phyloP scores from a whole-genome alignment of 2,329 filamentous ascomycete species.

The Alternaria ventricosa region DNA sequence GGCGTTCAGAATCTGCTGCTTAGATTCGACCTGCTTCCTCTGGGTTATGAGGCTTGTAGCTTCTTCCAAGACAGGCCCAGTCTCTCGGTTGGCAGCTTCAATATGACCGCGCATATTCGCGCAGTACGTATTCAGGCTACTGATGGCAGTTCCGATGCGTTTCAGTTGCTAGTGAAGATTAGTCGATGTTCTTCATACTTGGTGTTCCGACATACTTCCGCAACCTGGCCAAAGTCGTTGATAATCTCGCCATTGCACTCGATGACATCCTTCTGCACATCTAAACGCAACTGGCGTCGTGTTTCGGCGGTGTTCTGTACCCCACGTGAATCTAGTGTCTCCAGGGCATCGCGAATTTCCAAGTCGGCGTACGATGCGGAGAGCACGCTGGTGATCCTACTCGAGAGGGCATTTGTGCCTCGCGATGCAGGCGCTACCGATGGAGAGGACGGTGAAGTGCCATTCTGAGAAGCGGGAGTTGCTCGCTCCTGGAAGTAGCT shows the following conservation, averaged over 20 bases:
- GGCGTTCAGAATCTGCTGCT: conserved; percentile 76
- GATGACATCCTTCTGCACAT: conserved; percentile 91
- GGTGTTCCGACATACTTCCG: conserved; percentile 59
- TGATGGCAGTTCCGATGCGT: conserved; percentile 80
- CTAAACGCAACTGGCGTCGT: conserved; percentile 77
- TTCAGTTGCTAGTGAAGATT: conserved; percentile 73
- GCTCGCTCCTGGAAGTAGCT: conserved; percentile 43
- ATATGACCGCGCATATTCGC: conserved; percentile 81
- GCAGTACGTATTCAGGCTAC: conserved; percentile 79
- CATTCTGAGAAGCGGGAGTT: conserved; percentile 35
- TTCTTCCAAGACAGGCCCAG: conserved; percentile 76
- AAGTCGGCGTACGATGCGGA: conserved; percentile 92
- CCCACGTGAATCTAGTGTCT: conserved; percentile 75
- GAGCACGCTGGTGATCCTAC: conserved; percentile 82
- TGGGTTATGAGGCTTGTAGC: conserved; percentile 75
- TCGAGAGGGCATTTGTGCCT: conserved; percentile 71
- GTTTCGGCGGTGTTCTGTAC: conserved; percentile 78
- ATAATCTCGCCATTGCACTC: conserved; percentile 90
- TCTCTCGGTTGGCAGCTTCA: conserved; percentile 74
- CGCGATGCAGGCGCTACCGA: conserved; percentile 31
- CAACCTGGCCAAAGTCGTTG: conserved; percentile 84
- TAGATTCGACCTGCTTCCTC: conserved; percentile 76
- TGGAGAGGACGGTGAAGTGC: conserved; percentile 35
- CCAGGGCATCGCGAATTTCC: conserved; percentile 85
- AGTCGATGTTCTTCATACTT: conserved; percentile 21